A percentile compares a stretch with the other conserved stretches of the same genome.
Evolutionary conservation across 768 basidiomycete species (phyloP).

Genomic region (Tylopilus cervinicoccineus): DNA sequence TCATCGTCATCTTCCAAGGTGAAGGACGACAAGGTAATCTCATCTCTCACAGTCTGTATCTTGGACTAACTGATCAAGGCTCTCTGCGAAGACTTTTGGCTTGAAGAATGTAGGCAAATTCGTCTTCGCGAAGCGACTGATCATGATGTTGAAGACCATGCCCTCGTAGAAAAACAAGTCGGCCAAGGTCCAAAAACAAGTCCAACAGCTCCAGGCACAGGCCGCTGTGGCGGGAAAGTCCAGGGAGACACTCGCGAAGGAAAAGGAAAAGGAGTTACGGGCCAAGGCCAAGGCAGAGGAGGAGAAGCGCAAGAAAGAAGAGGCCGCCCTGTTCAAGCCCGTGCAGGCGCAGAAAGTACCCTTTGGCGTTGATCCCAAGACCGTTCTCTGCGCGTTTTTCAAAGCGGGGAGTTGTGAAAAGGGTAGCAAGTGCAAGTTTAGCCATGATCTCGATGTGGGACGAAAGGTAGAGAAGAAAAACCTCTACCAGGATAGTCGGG

Average conservation of each 20-base stretch:
- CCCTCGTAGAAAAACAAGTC: slow-evolving; percentile 84
- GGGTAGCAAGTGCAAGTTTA: slow-evolving; percentile 95
- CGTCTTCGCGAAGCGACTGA: slow-evolving; percentile 3
- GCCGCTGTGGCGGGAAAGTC: slow-evolving; percentile 74
- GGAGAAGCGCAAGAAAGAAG: slow-evolving; percentile 81
- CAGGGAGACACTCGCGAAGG: slow-evolving; percentile 73
- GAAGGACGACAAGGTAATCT: slow-evolving; percentile 75
- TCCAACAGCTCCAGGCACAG: slow-evolving; percentile 77
- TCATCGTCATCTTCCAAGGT: slow-evolving; percentile 64
- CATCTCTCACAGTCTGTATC: slow-evolving; percentile 8
- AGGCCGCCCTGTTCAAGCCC: slow-evolving; percentile 78
- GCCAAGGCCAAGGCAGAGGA: slow-evolving; percentile 75
- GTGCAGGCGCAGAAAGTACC: slow-evolving; percentile 84
- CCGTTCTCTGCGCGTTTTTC: slow-evolving; percentile 85
- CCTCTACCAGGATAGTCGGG: slow-evolving; percentile 83
- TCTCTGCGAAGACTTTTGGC: slow-evolving; percentile 66
- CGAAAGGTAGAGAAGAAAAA: slow-evolving; percentile 95
- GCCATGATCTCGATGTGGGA: slow-evolving; percentile 85
- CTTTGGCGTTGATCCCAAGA: slow-evolving; percentile 96
- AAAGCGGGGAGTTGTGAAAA: slow-evolving; percentile 94
- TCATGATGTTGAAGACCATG: slow-evolving; percentile 5
- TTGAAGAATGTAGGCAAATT: slow-evolving; percentile 71
- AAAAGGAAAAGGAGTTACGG: slow-evolving; percentile 75
- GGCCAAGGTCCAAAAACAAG: slow-evolving; percentile 84
- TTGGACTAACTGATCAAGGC: slow-evolving; percentile 29